Evolutionary conservation across 768 basidiomycete species (phyloP).

Genomic region (Trametes cingulata): DNA sequence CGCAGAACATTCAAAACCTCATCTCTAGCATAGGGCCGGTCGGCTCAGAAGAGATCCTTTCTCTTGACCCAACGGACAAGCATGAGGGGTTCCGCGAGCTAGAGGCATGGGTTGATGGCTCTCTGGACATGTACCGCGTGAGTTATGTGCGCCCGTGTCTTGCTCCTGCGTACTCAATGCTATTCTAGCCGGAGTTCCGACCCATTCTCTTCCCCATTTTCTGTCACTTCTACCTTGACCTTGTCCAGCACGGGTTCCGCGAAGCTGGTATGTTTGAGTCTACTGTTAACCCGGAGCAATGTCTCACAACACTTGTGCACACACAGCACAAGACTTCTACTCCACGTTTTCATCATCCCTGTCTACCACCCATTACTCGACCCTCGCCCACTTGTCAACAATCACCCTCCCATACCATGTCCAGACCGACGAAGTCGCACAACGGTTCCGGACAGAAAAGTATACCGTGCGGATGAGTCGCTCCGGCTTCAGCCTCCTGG

Average conservation of each 20-base stretch:
- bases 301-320: neutral
- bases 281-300: neutral
- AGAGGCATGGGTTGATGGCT: constrained; percentile 88
- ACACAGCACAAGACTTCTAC: constrained; percentile 73
- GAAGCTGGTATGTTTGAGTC: constrained; percentile 59
- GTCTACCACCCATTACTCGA: constrained; percentile 61
- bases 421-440: constrained; percentile 77
- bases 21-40: constrained; percentile 77
- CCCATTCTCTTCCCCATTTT: constrained; percentile 96
- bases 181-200: constrained; percentile 82
- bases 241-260: constrained; percentile 87
- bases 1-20: constrained; percentile 71
- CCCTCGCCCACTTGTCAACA: constrained; percentile 76
- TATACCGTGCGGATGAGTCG: constrained; percentile 89
- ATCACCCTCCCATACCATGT: constrained; percentile 84
- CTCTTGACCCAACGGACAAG: constrained; percentile 80
- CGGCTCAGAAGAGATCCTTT: constrained; percentile 80
- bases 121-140: constrained; percentile 89
- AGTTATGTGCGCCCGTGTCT: constrained; percentile 24
- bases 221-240: constrained; percentile 94
- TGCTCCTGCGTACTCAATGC: neutral
- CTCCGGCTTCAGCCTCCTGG: constrained; percentile 86
- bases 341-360: constrained; percentile 68
- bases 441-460: constrained; percentile 86
- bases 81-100: constrained; percentile 85